Base-by-base conservation (phyloP, 768 basidiomycete species). In the Amylocystis lapponica region DNA sequence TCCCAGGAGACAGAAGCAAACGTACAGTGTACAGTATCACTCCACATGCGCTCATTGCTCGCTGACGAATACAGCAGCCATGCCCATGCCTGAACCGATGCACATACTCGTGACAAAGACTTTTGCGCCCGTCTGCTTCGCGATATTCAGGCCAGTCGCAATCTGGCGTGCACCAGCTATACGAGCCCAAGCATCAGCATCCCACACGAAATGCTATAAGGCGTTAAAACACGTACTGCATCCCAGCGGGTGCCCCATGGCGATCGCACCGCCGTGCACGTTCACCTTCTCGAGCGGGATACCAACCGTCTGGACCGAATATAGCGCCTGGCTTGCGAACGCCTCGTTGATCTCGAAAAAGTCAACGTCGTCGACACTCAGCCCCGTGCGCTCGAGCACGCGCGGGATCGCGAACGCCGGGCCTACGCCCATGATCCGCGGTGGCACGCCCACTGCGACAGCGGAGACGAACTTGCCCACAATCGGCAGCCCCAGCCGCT, bases 311-410 rank as follows among this genome's bases (percentile, higher is more conserved):
- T 86, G 65, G 22, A 92, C 62, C 35, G 68, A 75, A 66, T 83
- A 89, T 33, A 93, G 68, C 2, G 88, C 89, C 61, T 87, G 85
- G 23, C 76, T 79, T 22, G 91, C 89, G 59, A 92, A 93, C 23
- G 91, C 90, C 64, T 92, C 90, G 60, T 93, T 93, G 64, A 91
- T 90, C 67, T 93, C 88, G 66, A 70, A 95, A 59, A 94, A 88
- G 66, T 95, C 91, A 52, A 95, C 68, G 54, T 94, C 92, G 35
- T 76, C 66, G 46, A 71, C 67, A 32, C 66, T 60, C 36, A 94
- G 69, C 13, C 87, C 86, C 1, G 76, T 70, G 55, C 78, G 74
- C 53, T 75, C 70, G 44, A 93, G 79, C 2, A 73, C 72, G 46
- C 77, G 76, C 33, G 91, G 90, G 51, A 93, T 89, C 35, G 91